A percentile compares a stretch with the other conserved stretches of the same genome.
These are phyloP conservation scores for Venustampulla echinocandica DNA, from an alignment of 495 filamentous ascomycete genomes.

Conservation along the genomic window DNA sequence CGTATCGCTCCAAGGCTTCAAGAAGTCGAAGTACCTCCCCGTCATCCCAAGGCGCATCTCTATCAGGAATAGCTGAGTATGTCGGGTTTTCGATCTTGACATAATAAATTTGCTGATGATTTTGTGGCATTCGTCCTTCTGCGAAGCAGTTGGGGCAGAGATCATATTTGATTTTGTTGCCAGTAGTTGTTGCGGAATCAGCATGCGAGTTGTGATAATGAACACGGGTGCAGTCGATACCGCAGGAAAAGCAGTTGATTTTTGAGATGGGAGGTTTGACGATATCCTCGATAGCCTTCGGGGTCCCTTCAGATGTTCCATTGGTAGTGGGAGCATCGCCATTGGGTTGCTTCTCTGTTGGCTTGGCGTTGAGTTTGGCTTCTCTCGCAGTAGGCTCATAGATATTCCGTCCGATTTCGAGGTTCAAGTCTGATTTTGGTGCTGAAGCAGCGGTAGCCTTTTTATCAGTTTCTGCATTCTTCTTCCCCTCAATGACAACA, in stretches of 20 bases:
- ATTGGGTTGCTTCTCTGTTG: constrained; percentile 56
- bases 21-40: constrained; percentile 76
- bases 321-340: constrained; percentile 55
- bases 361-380: constrained; percentile 49
- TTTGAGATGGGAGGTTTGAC: constrained; percentile 47
- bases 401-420: constrained; percentile 87
- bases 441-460: constrained; percentile 58
- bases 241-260: constrained; percentile 81
- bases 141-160: constrained; percentile 84
- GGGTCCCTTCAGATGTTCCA: constrained; percentile 38
- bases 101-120: constrained; percentile 64
- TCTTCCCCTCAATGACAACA: constrained; percentile 62
- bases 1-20: constrained; percentile 81
- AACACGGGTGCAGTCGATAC: constrained; percentile 83
- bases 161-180: constrained; percentile 63
- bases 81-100: constrained; percentile 79
- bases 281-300: constrained; percentile 52
- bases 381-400: constrained; percentile 91
- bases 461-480: constrained; percentile 62
- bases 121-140: constrained; percentile 68
- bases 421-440: constrained; percentile 71
- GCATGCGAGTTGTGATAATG: constrained; percentile 78
- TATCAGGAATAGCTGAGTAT: constrained; percentile 64
- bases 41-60: constrained; percentile 83
- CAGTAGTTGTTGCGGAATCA: constrained; percentile 42